Evolutionary conservation across 495 filamentous ascomycete genomes (phyloP), one percentile per base, ranked within the genome.

Genomic region (Aspergillus taichungensis): DNA sequence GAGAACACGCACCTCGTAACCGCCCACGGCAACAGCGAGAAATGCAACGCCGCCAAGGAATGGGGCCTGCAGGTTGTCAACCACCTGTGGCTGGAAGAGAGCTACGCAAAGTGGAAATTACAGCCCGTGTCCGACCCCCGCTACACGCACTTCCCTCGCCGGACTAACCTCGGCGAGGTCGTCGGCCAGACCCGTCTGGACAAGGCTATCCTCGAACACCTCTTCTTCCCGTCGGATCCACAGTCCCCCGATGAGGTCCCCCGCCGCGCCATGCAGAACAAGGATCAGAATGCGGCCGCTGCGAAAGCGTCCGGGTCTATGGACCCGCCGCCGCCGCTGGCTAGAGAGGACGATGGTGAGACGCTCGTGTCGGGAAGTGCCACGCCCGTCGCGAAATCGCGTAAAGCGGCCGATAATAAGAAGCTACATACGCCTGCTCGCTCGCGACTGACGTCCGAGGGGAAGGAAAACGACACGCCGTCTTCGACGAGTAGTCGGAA

Each of bases 1-100:
- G 87, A 94, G 38, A 97, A 97, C 55, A 97, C 90, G 0, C 92
- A 98, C 63, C 73, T 98, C 3, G 87, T 98, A 49, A 94, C 92
- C 5, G 92, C 92, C 5, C 84, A 94, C 52, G 78, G 79, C 30
- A 73, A 75, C 41, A 88, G 88, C 54, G 92, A 97, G 57, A 99
- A 99, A 62, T 94, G 83, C 55, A 78, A 79, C 6, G 92, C 92
- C 0, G 92, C 92, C 0, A 77, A 75, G 52, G 94, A 97, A 61
- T 99, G 92, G 92, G 82, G 83, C 30, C 80, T 97, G 28, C 64
- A 91, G 35, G 82, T 94, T 49, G 72, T 94, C 44, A 99, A 99
- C 59, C 91, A 97, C 55, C 72, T 99, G 1, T 99, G 92, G 92
- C 75, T 99, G 37, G 92, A 99, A 60, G 94, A 99, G 52, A 89